phyloP scores from a whole-genome alignment of 805 yeast genomes.

The Sugiyamaella boreocaroliniensis region DNA sequence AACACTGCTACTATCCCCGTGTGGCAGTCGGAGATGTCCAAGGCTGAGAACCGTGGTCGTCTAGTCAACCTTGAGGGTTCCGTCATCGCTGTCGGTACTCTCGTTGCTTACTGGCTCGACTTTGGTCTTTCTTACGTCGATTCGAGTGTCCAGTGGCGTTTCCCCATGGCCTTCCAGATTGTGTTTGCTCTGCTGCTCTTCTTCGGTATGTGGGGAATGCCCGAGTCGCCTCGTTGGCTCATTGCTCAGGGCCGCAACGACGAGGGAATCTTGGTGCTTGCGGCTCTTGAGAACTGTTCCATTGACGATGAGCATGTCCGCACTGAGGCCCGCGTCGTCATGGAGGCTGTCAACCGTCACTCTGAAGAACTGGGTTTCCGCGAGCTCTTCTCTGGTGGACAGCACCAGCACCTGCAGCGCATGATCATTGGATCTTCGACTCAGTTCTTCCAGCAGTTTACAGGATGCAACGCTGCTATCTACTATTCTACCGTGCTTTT shows the following conservation, averaged over 20 bases:
- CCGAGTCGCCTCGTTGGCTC: constrained; percentile 83
- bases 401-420: constrained; percentile 55
- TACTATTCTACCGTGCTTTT: constrained; percentile 23
- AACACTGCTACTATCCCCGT: constrained; percentile 79
- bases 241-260: constrained; percentile 57
- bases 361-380: constrained; percentile 15
- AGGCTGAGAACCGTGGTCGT: constrained; percentile 60
- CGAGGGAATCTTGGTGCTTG: constrained; percentile 43
- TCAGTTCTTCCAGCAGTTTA: constrained; percentile 37
- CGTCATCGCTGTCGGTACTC: constrained; percentile 67
- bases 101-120: constrained; percentile 51
- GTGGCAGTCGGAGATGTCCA: constrained; percentile 73
- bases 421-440: constrained; percentile 56
- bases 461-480: constrained; percentile 29
- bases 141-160: constrained; percentile 55
- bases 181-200: constrained; percentile 46
- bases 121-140: constrained; percentile 60
- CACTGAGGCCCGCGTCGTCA: constrained; percentile 16
- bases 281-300: constrained; percentile 34
- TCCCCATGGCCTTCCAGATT: constrained; percentile 69
- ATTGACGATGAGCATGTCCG: constrained; percentile 10
- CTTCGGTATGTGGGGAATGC: constrained; percentile 54
- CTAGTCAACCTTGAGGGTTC: constrained; percentile 67
- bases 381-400: constrained; percentile 39
- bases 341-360: constrained; percentile 16